These are phyloP conservation scores for Phytopythium cucurbitacearum DNA, from an alignment of 352 stramenopile genomes.

Conservation along the genomic window DNA sequence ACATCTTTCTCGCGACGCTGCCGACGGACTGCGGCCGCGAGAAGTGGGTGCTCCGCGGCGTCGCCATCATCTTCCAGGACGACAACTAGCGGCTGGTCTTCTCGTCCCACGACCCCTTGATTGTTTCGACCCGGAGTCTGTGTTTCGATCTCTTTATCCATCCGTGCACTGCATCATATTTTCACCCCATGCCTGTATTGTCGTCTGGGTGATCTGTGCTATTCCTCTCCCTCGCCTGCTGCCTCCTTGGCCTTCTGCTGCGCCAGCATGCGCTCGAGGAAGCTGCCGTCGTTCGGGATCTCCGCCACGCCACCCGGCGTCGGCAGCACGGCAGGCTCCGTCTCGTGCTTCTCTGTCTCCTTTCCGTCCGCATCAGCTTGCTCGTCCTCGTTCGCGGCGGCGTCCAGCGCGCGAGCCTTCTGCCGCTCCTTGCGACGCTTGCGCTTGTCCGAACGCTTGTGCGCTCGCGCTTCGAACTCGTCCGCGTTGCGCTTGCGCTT, in stretches of 20 bases:
- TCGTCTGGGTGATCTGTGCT: not conserved
- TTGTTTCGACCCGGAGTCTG: not conserved
- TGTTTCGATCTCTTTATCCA: constrained; percentile 10
- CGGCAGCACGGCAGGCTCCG: constrained; percentile 27
- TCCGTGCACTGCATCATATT: too few species aligned
- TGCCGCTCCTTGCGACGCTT: constrained; percentile 67
- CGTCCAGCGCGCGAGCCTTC: constrained; percentile 38
- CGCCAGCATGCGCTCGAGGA: constrained; percentile 66
- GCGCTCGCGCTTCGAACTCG: constrained; percentile 62
- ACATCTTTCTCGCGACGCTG: constrained; percentile 95
- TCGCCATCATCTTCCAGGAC: constrained; percentile 94
- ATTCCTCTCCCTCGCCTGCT: constrained; percentile 4
- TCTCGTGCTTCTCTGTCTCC: constrained; percentile 13
- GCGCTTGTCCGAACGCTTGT: constrained; percentile 77
- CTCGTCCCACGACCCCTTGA: not conserved
- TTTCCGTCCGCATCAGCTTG: constrained; percentile 11
- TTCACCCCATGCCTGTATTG: not conserved
- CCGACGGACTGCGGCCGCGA: constrained; percentile 87
- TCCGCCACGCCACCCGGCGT: constrained; percentile 67
- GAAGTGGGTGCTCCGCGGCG: constrained; percentile 94
- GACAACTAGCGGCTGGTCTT: constrained; percentile 74
- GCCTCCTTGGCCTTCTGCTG: constrained; percentile 42
- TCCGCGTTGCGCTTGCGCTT: constrained; percentile 59
- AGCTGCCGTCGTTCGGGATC: constrained; percentile 81
- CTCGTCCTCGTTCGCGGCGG: constrained; percentile 11